These are phyloP conservation scores for Phaeotremella skinneri DNA, from an alignment of 768 basidiomycete species.

Conservation along the genomic window DNA sequence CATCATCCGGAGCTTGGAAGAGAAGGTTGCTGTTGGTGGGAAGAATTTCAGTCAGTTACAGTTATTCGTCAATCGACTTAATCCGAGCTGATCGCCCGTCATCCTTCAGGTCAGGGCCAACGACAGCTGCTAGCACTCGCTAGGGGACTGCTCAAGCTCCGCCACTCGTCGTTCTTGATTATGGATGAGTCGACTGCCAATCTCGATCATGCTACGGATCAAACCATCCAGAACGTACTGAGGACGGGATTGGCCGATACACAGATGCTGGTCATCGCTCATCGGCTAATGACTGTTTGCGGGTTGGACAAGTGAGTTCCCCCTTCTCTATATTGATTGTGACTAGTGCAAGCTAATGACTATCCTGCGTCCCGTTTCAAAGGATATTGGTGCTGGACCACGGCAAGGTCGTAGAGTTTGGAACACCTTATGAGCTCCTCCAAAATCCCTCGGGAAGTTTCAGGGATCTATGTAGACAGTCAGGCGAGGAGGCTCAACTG, in stretches of 20 bases:
- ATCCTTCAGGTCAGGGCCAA: conserved; percentile 54
- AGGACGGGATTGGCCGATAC: conserved; percentile 55
- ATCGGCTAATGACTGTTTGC: conserved; percentile 59
- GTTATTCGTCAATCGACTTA: neutral
- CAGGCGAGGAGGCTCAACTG: conserved; percentile 45
- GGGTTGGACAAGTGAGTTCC: conserved; percentile 58
- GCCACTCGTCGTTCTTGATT: conserved; percentile 60
- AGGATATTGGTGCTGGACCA: conserved; percentile 60
- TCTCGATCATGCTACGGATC: conserved; percentile 61
- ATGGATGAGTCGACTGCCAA: conserved; percentile 60
- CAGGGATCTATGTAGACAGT: conserved; percentile 57
- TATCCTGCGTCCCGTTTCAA: neutral
- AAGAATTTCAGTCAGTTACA: conserved; percentile 55
- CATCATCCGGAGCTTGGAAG: conserved; percentile 48
- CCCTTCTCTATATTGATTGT: neutral
- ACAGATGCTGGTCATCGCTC: conserved; percentile 63
- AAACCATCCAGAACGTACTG: conserved; percentile 61
- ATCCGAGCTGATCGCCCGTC: neutral
- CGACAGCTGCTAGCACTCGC: conserved; percentile 63
- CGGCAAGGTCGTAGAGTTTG: conserved; percentile 48
- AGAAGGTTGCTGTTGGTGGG: conserved; percentile 52
- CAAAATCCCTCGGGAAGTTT: conserved; percentile 62
- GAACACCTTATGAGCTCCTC: conserved; percentile 47
- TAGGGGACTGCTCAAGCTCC: conserved; percentile 55
- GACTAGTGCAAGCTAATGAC: neutral